phyloP scores from a whole-genome alignment of 2,329 filamentous ascomycete genomes.

The Botryotinia globosa region DNA sequence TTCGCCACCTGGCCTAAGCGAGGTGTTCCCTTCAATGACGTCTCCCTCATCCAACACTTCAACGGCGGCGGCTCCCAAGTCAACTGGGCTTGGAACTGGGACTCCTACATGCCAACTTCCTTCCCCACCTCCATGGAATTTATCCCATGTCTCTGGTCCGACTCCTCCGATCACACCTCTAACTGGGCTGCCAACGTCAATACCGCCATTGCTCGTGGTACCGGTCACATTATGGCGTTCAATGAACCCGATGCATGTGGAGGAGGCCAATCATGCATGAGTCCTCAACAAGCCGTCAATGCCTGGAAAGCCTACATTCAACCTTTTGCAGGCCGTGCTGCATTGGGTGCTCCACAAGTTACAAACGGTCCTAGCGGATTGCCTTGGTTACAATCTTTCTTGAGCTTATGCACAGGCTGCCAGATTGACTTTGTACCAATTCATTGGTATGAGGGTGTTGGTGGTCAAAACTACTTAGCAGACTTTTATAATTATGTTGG shows the following conservation, averaged over 20 bases:
- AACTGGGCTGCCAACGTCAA: slow-evolving; percentile 11
- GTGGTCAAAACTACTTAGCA: slow-evolving; percentile 45
- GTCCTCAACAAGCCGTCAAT: slow-evolving; percentile 39
- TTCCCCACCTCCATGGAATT: slow-evolving; percentile 50
- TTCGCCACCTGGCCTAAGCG: slow-evolving; percentile 16
- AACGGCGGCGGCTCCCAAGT: slow-evolving; percentile 24
- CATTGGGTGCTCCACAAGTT: slow-evolving; percentile 48
- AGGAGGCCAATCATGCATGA: slow-evolving; percentile 52
- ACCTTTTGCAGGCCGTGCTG: slow-evolving; percentile 44
- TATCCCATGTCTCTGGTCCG: slow-evolving; percentile 63
- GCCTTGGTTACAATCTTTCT: slow-evolving; percentile 45
- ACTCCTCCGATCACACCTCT: slow-evolving; percentile 29
- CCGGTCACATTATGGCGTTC: slow-evolving; percentile 61
- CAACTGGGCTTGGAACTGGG: slow-evolving; percentile 68
- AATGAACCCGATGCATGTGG: slow-evolving; percentile 64
- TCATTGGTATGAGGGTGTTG: slow-evolving; percentile 47
- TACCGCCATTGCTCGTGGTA: slow-evolving; percentile 41
- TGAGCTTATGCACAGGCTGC: slow-evolving; percentile 43
- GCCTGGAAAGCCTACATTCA: slow-evolving; percentile 45
- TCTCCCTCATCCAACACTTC: slow-evolving; percentile 24
- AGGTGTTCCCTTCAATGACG: slow-evolving; percentile 25
- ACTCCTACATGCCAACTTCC: slow-evolving; percentile 44
- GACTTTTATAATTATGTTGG: slow-evolving; percentile 3
- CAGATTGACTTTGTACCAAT: slow-evolving; percentile 46
- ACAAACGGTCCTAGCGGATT: slow-evolving; percentile 44